A percentile compares a stretch with the other conserved stretches of the same genome.
phyloP scores from a whole-genome alignment of 345 rosid species.

The Crucihimalaya himalaica region DNA sequence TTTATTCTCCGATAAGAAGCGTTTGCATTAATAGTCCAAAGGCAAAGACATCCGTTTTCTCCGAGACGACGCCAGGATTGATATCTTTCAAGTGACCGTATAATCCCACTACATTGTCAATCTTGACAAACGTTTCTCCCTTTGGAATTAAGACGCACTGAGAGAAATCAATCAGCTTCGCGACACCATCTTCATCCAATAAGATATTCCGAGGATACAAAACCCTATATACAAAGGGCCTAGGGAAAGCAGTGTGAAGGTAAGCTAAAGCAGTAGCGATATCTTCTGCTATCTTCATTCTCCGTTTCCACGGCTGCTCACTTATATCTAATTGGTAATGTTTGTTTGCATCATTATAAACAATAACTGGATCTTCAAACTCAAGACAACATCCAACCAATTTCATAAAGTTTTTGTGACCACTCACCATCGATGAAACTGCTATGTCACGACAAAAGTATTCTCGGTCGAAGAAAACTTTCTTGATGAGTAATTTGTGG shows the following conservation, averaged over 20 bases:
- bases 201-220: too few relatives aligned
- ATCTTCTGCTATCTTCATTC: neutral
- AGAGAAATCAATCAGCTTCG: too few relatives aligned
- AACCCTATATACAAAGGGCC: neutral
- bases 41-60: too few relatives aligned
- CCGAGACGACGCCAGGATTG: too few relatives aligned
- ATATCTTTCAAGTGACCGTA: too few relatives aligned
- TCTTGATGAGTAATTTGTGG: neutral
- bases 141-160: too few relatives aligned
- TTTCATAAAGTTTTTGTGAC: neutral
- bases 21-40: too few relatives aligned
- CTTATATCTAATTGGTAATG: neutral
- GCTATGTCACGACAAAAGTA: neutral
- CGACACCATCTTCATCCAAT: neutral
- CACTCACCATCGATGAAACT: neutral
- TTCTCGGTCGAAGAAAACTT: too few relatives aligned
- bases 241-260: neutral
- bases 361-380: neutral
- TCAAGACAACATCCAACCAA: neutral
- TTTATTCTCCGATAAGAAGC: too few relatives aligned
- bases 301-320: neutral
- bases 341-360: neutral
- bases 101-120: too few relatives aligned
- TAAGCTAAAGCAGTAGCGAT: neutral
- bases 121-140: too few relatives aligned